phyloP scores from a whole-genome alignment of 352 stramenopile genomes.

The Globisporangium irregulare region DNA sequence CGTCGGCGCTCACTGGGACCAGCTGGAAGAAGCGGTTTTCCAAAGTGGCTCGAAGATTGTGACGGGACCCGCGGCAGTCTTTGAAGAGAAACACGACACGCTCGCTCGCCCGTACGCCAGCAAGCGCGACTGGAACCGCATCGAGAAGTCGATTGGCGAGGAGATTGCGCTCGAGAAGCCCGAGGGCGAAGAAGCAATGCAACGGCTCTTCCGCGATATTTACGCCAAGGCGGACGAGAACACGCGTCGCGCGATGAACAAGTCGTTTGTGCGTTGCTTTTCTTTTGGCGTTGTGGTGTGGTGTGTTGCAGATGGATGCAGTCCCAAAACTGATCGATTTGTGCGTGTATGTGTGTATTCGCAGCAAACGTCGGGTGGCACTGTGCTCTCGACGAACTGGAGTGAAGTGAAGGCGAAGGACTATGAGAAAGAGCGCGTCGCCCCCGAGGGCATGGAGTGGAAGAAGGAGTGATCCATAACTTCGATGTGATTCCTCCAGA shows the following conservation, averaged over 20 bases:
- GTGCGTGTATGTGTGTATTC: conserved; percentile 2
- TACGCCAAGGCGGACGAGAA: conserved; percentile 90
- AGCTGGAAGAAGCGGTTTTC: conserved; percentile 61
- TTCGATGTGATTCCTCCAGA: too few species aligned
- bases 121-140: conserved; percentile 85
- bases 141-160: conserved; percentile 76
- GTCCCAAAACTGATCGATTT: not conserved
- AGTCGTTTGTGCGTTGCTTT: conserved; percentile 78
- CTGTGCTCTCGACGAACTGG: conserved; percentile 91
- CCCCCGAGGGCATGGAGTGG: conserved; percentile 89
- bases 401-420: conserved; percentile 88
- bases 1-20: conserved; percentile 58
- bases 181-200: conserved; percentile 89
- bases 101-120: conserved; percentile 76
- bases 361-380: conserved; percentile 92
- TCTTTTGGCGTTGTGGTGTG: not conserved
- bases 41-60: conserved; percentile 41
- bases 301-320: not conserved
- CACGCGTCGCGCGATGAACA: conserved; percentile 92
- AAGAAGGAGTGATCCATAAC: conserved; percentile 71
- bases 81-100: conserved; percentile 48
- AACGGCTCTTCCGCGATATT: conserved; percentile 92
- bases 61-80: conserved; percentile 54
- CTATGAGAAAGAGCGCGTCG: conserved; percentile 86
- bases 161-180: conserved; percentile 87